Evolutionary conservation across 345 rosid genomes (phyloP), one percentile per base, ranked within the genome.

Genomic region (Cardamine occulta): DNA sequence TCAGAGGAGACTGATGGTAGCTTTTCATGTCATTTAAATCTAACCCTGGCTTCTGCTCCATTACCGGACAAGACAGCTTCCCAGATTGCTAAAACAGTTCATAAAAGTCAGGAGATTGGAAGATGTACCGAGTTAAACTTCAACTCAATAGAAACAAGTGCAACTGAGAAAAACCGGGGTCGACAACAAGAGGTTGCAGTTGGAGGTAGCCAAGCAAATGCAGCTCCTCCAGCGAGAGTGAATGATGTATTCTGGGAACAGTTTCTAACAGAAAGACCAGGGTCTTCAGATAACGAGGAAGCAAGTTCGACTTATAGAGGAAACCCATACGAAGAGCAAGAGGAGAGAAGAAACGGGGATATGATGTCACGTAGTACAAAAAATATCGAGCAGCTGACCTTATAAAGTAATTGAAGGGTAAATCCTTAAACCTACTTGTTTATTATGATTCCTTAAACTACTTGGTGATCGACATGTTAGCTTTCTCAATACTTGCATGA

Each of bases 211-310:
- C 86, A 83, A 73, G 83, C 56, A 65, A 77, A 81, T 15, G 52
- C 87, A 67, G 84, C 88, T 73, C 84, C 86, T 66, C 87, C 85
- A 4, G 88, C 58, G 62, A 83, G 90, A 67, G 93, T 84, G 29
- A 95, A 95, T 75, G 99, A 95, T 76, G 83, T 85, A 44, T 95
- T 95, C 80, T 95, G 99, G 99, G 98, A 95, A 80, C 94, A 90
- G 73, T 92, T 90, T 77, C 80, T 95, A 29, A 92, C 99, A 1
- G 99, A 95, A 83, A 85, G 90, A 63, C 99, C 99, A 0, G 99
- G 94, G n/a, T 81, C 90, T 59, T 85, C 84, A 14, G 92, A 90
- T 42, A 89, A 86, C 29, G 97, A 91, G 54, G 97, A 91, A 85
- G 95, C 98, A 35, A 86, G 89, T 73, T 91, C 97, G 7, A 80